Evolutionary conservation across 1,284 basidiomycete genomes (phyloP), one percentile per base, ranked within the genome.

Genomic region (Papiliotrema laurentii): DNA sequence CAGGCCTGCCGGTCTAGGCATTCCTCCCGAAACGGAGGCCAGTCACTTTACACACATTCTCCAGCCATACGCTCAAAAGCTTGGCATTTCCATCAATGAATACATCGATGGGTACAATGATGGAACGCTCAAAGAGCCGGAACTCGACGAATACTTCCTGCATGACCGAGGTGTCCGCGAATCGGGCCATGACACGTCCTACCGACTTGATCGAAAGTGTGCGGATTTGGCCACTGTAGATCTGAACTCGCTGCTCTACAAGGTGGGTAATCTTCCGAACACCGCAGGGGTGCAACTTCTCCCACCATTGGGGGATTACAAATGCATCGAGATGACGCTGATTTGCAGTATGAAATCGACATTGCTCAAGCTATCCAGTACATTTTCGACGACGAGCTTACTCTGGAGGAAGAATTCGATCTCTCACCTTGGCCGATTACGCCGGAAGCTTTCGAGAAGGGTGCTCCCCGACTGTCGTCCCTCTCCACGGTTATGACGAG

Each of bases 21-120:
- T 98, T 45, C 93, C 92, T 16, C 96, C 94, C 0, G 94, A 98
- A 78, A 98, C 94, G 0, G 94, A 98, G 73, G 92, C 96, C 2
- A 87, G 87, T 9, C 94, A 98, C 75, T 98, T 98, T 72, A 97
- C 92, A 2, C 90, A 96, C 72, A 86, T 98, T 63, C 82, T 98
- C 41, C 89, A 96, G 70, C 94, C 94, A 4, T 97, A 85, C 68
- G 96, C 94, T 28, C 80, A 80, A 49, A 94, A 96, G 77, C 84
- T 93, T 59, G 89, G 92, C 4, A 80, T 97, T 51, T 94, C 90
- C n/a, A 85, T 98, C 56, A 84, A 92, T 69, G 96, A 98, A 75
- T 98, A 96, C 76, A 94, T 88, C 71, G 90, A 96, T 75, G 86
- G 86, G 69, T 98, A 98, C 78, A 96, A 93, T 70, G 81, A 86